Percentiles rank a stretch among this genome's conserved stretches.
Conservation (phyloP, 768 basidiomycete genomes). For the Sarcodon aspratus region DNA sequence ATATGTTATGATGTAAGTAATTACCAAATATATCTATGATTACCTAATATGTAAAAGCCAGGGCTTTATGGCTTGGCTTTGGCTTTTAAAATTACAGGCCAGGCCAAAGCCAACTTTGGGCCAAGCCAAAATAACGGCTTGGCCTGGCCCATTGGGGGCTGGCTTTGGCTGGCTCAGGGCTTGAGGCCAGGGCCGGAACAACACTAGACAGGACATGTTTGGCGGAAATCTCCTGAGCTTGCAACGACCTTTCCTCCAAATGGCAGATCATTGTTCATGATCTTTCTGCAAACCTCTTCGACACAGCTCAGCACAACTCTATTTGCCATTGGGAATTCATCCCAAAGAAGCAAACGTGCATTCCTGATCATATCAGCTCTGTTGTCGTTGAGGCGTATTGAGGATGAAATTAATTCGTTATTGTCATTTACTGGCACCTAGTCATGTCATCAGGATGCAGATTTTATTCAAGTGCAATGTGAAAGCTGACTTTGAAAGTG, state of each 20-base stretch:
- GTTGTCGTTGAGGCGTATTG: too few species aligned
- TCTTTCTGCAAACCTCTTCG: slow-evolving; percentile 18
- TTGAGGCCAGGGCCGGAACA: too few species aligned
- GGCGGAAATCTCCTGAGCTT: slow-evolving; percentile 27
- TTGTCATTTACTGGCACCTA: slow-evolving; percentile 24
- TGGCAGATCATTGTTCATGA: slow-evolving; percentile 15
- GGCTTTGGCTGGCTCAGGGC: too few species aligned
- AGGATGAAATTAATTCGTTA: slow-evolving; percentile 20
- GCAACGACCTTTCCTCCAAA: slow-evolving; percentile 28
- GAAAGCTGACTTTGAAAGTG: slow-evolving; percentile 21
- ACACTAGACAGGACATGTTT: too few species aligned
- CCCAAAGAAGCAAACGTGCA: slow-evolving; percentile 24
- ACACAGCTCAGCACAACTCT: slow-evolving; percentile 21
- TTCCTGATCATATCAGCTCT: slow-evolving; percentile 22
- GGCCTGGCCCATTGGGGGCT: too few species aligned
- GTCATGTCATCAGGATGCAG: not conserved
- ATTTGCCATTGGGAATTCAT: slow-evolving; percentile 32
- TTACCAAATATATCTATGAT: too few species aligned
- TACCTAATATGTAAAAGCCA: too few species aligned
- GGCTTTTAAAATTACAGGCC: too few species aligned
- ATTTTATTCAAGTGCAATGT: not conserved
- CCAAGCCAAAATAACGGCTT: too few species aligned
- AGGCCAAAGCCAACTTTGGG: too few species aligned
- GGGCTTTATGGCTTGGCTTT: too few species aligned
- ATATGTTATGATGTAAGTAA: too few species aligned